These are phyloP conservation scores for Chrysanthemum lavandulifolium DNA, from an alignment of 129 eudicot genomes.

Conservation along the genomic window DNA sequence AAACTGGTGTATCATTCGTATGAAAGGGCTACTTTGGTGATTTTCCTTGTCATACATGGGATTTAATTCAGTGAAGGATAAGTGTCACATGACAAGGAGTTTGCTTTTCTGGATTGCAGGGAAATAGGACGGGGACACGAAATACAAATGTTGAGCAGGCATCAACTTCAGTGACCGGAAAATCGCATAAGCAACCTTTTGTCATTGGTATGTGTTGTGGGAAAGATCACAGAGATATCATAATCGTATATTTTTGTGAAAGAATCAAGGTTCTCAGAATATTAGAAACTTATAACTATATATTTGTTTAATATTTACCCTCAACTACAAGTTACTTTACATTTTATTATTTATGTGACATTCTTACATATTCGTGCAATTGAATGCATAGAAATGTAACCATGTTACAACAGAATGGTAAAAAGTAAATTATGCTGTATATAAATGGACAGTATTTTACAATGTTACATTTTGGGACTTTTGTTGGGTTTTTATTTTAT, in stretches of 20 bases:
- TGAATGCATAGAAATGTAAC: no score
- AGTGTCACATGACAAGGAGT: conserved; percentile 65
- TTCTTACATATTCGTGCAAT: no score
- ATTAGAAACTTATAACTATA: background rate
- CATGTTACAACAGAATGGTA: no score
- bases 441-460: no score
- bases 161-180: conserved; percentile 46
- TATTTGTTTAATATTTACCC: no score
- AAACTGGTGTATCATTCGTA: background rate
- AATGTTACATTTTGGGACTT: background rate
- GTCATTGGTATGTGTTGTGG: conserved; percentile 59
- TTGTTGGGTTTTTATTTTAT: background rate
- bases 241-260: background rate
- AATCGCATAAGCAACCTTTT: conserved; percentile 68
- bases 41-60: no score
- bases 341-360: no score
- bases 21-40: no score
- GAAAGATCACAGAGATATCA: background rate
- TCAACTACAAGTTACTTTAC: no score
- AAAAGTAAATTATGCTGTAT: no score
- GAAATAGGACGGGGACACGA: conserved; percentile 40
- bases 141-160: conserved; percentile 53
- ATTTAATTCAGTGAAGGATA: no score
- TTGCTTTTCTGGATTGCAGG: conserved; percentile 87
- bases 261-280: background rate